Evolutionary conservation across 2,329 filamentous ascomycete genomes (phyloP), one percentile per base, ranked within the genome.

Genomic region (Neonectria magnoliae): DNA sequence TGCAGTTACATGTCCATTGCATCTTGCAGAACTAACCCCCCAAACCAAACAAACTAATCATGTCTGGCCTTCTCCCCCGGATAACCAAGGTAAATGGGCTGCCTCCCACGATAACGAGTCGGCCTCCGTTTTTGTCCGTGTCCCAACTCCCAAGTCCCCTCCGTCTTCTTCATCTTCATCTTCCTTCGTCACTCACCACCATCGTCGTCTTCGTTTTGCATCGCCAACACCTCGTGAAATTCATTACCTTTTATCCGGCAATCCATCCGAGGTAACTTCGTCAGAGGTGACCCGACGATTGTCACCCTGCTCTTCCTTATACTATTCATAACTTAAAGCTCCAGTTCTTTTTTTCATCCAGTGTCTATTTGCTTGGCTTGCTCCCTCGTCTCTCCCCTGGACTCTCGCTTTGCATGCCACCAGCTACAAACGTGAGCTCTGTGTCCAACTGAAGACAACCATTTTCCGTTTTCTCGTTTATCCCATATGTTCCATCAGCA

Each of bases 61-160:
- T 59, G 44, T 33, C 25, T 36, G 31, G 50, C 41, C 20, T 18
- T 20, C 31, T 18, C 13, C 25, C 47, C 27, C 60, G 45, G 22
- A 38, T 57, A 50, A 27, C 36, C 60, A 48, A 63, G 48, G 62
- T 52, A 27, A 38, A 60, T 50, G 52, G 69, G 71, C 60, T 73
- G 57, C 71, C 71, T 69, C 66, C 59, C 57, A 71, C 71, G 71
- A 73, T 73, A 73, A 73, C 71, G 68, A 69, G 38, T 71, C 71
- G 71, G 64, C 64, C 50, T 60, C n/a, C 36, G 57, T 65, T 67
- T 58, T 66, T 57, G 66, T 66, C 48, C 29, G 11, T 27, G 18
- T 62, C n/a, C 33, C 42, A 38, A n/a, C 22, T 53, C 42, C 51
- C 25, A 25, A 25, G 5, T 6, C 25, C 25, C 25, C 25, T 25